Evolutionary conservation across 345 rosid genomes (phyloP), one percentile per base, ranked within the genome.

Genomic region (Erodium maritimum): DNA sequence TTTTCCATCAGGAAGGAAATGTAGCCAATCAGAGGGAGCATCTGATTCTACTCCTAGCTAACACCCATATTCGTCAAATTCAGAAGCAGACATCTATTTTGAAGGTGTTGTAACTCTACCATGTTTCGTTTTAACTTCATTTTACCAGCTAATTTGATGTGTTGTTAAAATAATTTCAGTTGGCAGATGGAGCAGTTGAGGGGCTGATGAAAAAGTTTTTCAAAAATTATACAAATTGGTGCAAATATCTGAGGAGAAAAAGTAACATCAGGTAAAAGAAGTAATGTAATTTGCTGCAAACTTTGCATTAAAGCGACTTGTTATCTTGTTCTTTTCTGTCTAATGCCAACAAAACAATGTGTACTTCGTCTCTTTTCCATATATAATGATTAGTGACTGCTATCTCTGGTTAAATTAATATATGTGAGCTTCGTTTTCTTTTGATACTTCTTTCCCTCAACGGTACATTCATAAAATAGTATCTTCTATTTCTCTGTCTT

Each of bases 1-100:
- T 10, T 55, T 21, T 62, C 19, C 33, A 23, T 55, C 85, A 91
- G 98, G 69, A 73, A 71, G 98, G 95, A 67, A 91, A 81, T 78
- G 85, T 84, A 23, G 77, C 90, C 59, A 91, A 91, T 66, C 98
- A 91, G 71, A 82, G 95, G 79, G 98, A 91, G 77, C 93, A 91
- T 82, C 67, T 91, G 57, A 77, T 88, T 69, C 82, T 91, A 63
- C 96, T 91, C 42, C 83, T 91, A 56, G 90, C 96, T 60, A 88
- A 84, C 68, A 57, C 68, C 66, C 80, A 78, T 24, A 69, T 68
- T 65, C 79, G 93, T 60, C 84, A 79, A 60, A 76, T 74, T 70
- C 74, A 73, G 57, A 81, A 82, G 71, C 85, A 77, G 67, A 22
- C 75, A 54, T 58, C 82, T 53, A 53, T 62, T 62, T 51, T 72